Base-by-base conservation (phyloP, 1,139 yeast genomes). In the Geotrichum histeridarum region DNA sequence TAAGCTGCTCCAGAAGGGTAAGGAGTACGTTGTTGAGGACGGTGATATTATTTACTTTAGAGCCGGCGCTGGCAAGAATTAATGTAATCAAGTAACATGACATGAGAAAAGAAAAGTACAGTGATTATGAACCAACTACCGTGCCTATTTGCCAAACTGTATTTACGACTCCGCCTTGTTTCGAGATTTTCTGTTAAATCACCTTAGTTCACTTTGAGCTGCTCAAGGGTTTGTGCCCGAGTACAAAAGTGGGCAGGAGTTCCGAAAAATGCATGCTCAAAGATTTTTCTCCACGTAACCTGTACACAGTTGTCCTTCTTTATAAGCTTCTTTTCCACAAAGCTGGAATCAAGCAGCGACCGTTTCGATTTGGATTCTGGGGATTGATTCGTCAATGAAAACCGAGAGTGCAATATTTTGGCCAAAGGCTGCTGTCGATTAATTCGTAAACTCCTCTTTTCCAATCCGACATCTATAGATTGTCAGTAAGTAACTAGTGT, bases 21-120 rank as follows among this genome's bases (percentile, higher is more conserved):
- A 93, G 75, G 98, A 91, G 63, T 93, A 94, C 70, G 93, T 82
- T 61, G 96, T 94, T 61, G 91, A 84, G 71, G 89, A 84, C 63
- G 89, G 97, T 71, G 98, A 91, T 71, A 80, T 93, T 66, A 84
- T 91, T 65, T 91, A 85, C 77, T 87, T 91, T 79, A 86, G 95
- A 79, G 90, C 97, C 60, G 97, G 95, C 72, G 96, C 95, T 58
- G 97, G 97, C 76, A 91, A 91, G 79, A 82, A 80, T 69, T 82
- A 73, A 46, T 35, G 8, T 8, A 8, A n/a, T 8, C 22, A 22
- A 22, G 27, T 22, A 22, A 22, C 27, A 22, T 22, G 27, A 8
- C 12, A 36, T 17, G 27, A 47, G 14, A 18, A 47, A 47, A 47
- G 4, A 30, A 39, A 39, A 17, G 12, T 14, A 38, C 7, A 31